phyloP scores from a whole-genome alignment of 1,139 yeast genomes.

The Lodderomyces jiufengensis region DNA sequence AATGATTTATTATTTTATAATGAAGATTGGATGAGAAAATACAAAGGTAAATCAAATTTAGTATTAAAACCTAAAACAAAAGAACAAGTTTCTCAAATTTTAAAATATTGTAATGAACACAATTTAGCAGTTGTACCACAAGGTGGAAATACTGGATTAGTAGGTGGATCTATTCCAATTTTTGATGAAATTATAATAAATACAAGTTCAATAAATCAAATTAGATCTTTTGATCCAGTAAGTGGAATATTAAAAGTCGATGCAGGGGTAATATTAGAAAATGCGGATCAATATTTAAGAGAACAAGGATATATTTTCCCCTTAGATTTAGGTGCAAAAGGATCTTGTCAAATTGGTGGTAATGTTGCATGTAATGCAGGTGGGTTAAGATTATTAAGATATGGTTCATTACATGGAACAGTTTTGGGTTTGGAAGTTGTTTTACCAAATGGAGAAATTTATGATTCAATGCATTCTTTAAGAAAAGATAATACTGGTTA shows the following conservation, averaged over 20 bases:
- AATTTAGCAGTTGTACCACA: constrained; percentile 90
- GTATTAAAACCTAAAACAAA: constrained; percentile 84
- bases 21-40: constrained; percentile 96
- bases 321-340: constrained; percentile 92
- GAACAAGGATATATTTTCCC: constrained; percentile 91
- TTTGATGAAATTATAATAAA: constrained; percentile 87
- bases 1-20: constrained; percentile 73
- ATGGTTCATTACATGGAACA: constrained; percentile 90
- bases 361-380: constrained; percentile 97
- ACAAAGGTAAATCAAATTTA: constrained; percentile 78
- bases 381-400: constrained; percentile 81
- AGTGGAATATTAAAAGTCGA: constrained; percentile 87
- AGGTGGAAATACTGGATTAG: constrained; percentile 96
- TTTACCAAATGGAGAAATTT: constrained; percentile 81
- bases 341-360: constrained; percentile 96
- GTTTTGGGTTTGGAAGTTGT: constrained; percentile 92
- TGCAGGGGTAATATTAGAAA: constrained; percentile 87
- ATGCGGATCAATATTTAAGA: constrained; percentile 74
- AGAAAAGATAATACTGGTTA: constrained; percentile 95
- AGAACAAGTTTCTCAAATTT: constrained; percentile 70
- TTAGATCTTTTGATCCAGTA: constrained; percentile 75
- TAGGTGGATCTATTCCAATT: constrained; percentile 91
- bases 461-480: constrained; percentile 75
- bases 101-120: constrained; percentile 78
- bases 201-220: constrained; percentile 65